Conservation (phyloP, 2,329 filamentous ascomycete species). For the Cladosporium sp. region DNA sequence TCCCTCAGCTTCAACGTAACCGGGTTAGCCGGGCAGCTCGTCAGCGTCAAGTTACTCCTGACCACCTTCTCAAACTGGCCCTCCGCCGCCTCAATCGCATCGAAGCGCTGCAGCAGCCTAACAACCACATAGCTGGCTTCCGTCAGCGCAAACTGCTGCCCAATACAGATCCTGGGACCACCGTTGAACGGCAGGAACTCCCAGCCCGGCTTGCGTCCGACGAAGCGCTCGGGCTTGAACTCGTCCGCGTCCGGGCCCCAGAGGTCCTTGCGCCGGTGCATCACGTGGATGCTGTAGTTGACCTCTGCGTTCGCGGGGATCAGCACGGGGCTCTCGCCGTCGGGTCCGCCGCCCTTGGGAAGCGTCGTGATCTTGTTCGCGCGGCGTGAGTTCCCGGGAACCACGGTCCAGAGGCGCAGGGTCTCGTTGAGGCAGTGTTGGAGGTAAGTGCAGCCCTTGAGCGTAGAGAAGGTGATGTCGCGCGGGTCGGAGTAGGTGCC, state of each 20-base stretch:
- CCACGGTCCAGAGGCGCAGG: constrained; percentile 68
- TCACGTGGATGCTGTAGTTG: constrained; percentile 28
- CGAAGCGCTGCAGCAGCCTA: constrained; percentile 27
- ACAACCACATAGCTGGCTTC: constrained; percentile 28
- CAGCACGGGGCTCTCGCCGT: constrained; percentile 50
- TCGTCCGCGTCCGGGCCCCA: constrained; percentile 36
- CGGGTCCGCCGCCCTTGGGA: constrained; percentile 53
- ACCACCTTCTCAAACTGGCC: constrained; percentile 17
- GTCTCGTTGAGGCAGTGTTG: constrained; percentile 43
- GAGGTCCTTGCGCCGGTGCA: constrained; percentile 33
- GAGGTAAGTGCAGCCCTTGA: constrained; percentile 68
- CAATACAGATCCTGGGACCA: constrained; percentile 68
- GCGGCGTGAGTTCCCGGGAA: constrained; percentile 71
- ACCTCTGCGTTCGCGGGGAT: constrained; percentile 27
- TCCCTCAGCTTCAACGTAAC: constrained; percentile 24
- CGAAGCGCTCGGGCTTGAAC: constrained; percentile 33
- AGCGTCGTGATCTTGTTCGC: constrained; percentile 67
- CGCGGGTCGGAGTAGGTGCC: constrained; percentile 37
- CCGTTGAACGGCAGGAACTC: constrained; percentile 32
- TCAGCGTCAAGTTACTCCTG: constrained; percentile 23
- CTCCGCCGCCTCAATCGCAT: constrained; percentile 21
- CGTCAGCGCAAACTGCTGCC: constrained; percentile 62
- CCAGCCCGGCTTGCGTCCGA: constrained; percentile 24
- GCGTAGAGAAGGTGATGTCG: constrained; percentile 48
- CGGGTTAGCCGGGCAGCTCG: constrained; percentile 22